Conservation (phyloP, 2,329 filamentous ascomycete species). For the Aspergillus niger region DNA sequence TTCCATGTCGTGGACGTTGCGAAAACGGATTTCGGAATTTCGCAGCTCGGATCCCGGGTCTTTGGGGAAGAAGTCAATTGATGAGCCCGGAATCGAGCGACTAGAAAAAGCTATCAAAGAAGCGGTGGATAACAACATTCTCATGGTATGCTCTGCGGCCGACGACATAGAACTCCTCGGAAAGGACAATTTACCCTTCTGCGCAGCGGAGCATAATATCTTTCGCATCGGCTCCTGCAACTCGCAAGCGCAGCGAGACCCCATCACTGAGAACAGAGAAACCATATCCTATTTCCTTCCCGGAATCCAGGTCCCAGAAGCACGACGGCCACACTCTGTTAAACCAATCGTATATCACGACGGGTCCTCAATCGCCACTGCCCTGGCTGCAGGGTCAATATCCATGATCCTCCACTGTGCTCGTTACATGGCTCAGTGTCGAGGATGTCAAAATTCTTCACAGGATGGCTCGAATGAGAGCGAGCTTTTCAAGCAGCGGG, state of each 20-base stretch:
- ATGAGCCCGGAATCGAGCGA: neutral
- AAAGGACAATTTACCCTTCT: neutral
- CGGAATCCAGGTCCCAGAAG: too few relatives aligned
- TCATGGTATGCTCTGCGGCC: constrained; percentile 4
- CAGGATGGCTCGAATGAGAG: too few relatives aligned
- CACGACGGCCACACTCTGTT: too few relatives aligned
- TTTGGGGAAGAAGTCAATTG: neutral
- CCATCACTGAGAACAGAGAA: neutral
- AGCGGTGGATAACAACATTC: neutral
- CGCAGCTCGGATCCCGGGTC: neutral
- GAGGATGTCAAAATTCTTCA: too few relatives aligned
- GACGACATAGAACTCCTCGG: neutral
- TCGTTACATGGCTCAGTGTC: too few relatives aligned
- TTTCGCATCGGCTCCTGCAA: constrained; percentile 1
- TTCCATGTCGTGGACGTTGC: constrained; percentile 10
- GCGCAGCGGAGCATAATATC: neutral
- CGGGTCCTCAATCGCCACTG: too few relatives aligned
- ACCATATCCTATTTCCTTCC: neutral
- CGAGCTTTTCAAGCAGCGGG: rapidly evolving
- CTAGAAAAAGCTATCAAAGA: neutral
- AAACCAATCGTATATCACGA: too few relatives aligned
- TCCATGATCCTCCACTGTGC: too few relatives aligned
- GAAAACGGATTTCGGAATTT: neutral
- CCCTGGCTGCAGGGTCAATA: too few relatives aligned
- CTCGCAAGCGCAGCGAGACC: constrained; percentile 1